phyloP scores from a whole-genome alignment of 768 basidiomycete genomes.

The Tubosaeta sp. region DNA sequence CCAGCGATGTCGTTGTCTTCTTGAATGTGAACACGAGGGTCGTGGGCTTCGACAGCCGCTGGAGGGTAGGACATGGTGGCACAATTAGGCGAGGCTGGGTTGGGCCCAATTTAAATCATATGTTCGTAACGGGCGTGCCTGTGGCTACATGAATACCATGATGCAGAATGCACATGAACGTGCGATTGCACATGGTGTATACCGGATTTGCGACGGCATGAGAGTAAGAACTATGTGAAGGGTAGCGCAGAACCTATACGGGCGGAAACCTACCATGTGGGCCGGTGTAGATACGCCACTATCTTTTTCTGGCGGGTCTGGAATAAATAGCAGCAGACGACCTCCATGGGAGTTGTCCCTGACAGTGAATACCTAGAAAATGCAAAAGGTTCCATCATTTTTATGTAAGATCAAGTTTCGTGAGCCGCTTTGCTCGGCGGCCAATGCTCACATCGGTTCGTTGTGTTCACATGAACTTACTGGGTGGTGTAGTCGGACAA shows the following conservation, averaged over 20 bases:
- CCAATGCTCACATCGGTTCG: too few species aligned
- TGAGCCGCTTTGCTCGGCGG: too few species aligned
- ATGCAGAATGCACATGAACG: not conserved
- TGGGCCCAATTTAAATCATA: conserved; percentile 3
- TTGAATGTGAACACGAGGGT: conserved; percentile 13
- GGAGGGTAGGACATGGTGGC: conserved; percentile 17
- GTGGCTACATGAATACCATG: not conserved
- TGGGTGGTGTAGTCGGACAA: not conserved
- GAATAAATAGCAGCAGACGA: not conserved
- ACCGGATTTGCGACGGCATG: not conserved
- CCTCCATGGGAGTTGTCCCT: not conserved
- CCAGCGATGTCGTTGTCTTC: not conserved
- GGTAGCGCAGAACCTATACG: not conserved
- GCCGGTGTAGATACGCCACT: not conserved
- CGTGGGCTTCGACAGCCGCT: conserved; percentile 17
- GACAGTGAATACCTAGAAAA: not conserved
- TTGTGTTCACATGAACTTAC: not conserved
- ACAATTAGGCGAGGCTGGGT: not conserved
- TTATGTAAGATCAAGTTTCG: too few species aligned
- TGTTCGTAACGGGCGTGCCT: not conserved
- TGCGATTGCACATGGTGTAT: not conserved
- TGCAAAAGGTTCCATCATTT: not conserved
- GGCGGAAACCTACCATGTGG: not conserved
- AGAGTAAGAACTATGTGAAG: not conserved
- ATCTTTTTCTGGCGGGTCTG: not conserved